Percentiles rank a stretch among this genome's conserved stretches.
These are phyloP conservation scores for Schoenoplectus tabernaemontani DNA, from an alignment of 202 grass and related monocot genomes.

Conservation along the genomic window DNA sequence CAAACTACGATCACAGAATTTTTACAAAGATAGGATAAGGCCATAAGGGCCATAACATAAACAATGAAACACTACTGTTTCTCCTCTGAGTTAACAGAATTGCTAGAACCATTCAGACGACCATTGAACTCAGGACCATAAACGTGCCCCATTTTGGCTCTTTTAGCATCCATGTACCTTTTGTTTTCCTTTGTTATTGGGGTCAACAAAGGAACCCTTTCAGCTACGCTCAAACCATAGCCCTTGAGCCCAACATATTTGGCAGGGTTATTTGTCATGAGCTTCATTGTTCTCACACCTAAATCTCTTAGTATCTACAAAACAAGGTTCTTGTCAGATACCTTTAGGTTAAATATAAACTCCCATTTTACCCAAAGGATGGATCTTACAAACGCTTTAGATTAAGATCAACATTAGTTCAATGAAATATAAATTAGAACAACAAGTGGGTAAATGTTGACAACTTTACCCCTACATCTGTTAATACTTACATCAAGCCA, in stretches of 20 bases:
- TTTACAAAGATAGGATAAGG: not conserved
- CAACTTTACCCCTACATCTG: not conserved
- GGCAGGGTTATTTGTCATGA: constrained; percentile 89
- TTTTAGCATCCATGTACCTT: constrained; percentile 82
- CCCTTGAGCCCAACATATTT: constrained; percentile 92
- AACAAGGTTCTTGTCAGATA: constrained; percentile 9
- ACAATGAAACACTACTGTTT: not conserved
- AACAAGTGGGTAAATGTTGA: not conserved
- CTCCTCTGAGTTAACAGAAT: not conserved
- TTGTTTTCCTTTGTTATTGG: constrained; percentile 87
- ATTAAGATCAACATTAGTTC: not conserved
- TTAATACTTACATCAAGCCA: not conserved
- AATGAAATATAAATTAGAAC: not conserved
- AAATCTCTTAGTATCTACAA: constrained; percentile 74
- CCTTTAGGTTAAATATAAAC: not conserved
- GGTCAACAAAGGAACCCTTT: constrained; percentile 70
- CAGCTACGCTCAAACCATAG: constrained; percentile 69
- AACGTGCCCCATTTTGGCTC: constrained; percentile 76
- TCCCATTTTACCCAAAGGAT: not conserved
- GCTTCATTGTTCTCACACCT: constrained; percentile 69
- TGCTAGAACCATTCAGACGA: constrained; percentile 16
- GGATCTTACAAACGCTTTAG: not conserved
- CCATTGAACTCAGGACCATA: constrained; percentile 40
- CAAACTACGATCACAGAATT: not conserved
- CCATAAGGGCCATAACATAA: not conserved